A percentile compares a stretch with the other conserved stretches of the same genome.
Evolutionary conservation across 352 stramenopile genomes (phyloP).

Genomic region (Stephanocyclus meneghinianus): DNA sequence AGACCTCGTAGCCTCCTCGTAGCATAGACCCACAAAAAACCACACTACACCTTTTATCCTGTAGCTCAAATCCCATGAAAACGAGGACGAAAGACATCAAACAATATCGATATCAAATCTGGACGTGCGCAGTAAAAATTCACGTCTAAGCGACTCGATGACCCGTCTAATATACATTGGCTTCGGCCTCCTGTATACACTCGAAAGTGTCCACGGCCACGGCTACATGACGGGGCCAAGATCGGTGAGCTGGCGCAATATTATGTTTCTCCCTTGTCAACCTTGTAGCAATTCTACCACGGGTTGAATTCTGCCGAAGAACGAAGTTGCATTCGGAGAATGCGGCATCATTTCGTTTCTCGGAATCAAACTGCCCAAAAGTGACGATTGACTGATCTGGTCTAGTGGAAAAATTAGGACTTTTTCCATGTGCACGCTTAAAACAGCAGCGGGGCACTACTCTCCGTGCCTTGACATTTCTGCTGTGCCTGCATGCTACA

Average conservation of each 20-base stretch:
- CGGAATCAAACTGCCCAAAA: neutral
- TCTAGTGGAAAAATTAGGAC: constrained; percentile 21
- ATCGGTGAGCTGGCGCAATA: constrained; percentile 4
- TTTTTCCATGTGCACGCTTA: constrained; percentile 12
- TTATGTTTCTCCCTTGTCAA: neutral
- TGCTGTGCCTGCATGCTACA: constrained; percentile 23
- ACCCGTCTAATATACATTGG: too few species aligned
- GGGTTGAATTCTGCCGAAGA: constrained; percentile 2
- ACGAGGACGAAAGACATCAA: too few species aligned
- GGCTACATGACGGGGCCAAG: constrained; percentile 37
- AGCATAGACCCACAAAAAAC: too few species aligned
- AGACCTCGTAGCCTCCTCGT: too few species aligned
- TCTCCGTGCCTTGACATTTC: neutral
- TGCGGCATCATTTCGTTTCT: neutral
- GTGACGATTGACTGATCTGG: constrained; percentile 3
- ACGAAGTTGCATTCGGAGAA: neutral
- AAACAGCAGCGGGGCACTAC: constrained; percentile 12
- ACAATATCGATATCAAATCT: too few species aligned
- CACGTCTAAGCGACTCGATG: too few species aligned
- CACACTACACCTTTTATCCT: too few species aligned
- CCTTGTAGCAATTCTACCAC: neutral
- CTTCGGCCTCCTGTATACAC: neutral
- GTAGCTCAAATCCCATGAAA: too few species aligned
- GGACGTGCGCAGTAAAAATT: too few species aligned
- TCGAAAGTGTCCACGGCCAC: constrained; percentile 8